phyloP scores from a whole-genome alignment of 495 filamentous ascomycete genomes.

The Emericellopsis terricola region DNA sequence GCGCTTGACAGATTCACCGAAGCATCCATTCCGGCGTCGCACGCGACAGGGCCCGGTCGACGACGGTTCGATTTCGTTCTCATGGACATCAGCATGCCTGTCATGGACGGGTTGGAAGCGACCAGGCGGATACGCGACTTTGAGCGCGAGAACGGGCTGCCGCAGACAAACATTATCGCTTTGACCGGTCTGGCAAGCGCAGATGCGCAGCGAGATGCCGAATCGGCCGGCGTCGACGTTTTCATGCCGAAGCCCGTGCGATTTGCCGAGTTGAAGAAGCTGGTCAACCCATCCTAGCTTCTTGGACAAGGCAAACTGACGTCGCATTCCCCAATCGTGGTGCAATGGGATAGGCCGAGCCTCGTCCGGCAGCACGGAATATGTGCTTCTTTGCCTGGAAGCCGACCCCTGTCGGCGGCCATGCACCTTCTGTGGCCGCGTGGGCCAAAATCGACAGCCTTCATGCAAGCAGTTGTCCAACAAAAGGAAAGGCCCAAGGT shows the following conservation, averaged over 20 bases:
- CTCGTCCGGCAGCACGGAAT: no score
- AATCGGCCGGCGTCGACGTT: constrained; percentile 44
- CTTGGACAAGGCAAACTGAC: no score
- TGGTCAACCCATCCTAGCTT: no score
- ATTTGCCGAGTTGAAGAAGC: constrained; percentile 8
- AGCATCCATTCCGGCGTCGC: not conserved
- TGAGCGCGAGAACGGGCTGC: constrained; percentile 16
- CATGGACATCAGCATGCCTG: constrained; percentile 53
- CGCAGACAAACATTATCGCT: constrained; percentile 41
- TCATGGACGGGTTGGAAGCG: constrained; percentile 44
- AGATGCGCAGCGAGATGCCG: constrained; percentile 42
- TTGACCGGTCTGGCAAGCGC: constrained; percentile 50
- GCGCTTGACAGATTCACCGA: constrained; percentile 14
- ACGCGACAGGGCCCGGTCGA: no score
- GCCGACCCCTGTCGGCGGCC: no score
- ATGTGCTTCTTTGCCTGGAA: no score
- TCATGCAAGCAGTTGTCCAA: no score
- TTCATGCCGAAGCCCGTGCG: constrained; percentile 56
- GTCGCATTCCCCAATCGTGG: no score
- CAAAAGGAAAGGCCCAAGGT: no score
- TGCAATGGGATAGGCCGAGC: no score
- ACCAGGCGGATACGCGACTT: constrained; percentile 35
- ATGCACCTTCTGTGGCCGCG: no score
- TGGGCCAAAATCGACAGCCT: no score
- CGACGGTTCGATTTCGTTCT: constrained; percentile 34